Conservation (phyloP, 1,139 yeast genomes). For the Blastobotrys indianensis region DNA sequence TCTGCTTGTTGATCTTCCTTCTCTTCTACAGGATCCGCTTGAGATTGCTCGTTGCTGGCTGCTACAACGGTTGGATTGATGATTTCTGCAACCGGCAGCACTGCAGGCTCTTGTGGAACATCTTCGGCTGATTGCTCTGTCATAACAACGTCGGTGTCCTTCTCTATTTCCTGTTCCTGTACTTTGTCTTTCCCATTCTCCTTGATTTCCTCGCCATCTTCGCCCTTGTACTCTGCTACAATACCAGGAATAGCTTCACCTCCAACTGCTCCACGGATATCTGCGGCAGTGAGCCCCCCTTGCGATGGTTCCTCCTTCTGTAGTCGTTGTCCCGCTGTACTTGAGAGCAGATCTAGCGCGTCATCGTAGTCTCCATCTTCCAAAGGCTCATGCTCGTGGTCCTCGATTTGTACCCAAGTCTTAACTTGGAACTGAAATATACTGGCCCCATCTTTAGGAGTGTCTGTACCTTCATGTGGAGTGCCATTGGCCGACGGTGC, state of each 20-base stretch:
- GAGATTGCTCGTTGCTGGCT: background rate
- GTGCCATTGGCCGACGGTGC: background rate
- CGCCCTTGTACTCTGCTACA: constrained; percentile 21
- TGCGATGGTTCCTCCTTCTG: constrained; percentile 14
- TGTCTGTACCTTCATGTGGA: background rate
- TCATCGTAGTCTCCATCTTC: constrained; percentile 41
- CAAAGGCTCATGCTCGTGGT: constrained; percentile 26
- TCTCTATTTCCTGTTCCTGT: background rate
- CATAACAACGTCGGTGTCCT: background rate
- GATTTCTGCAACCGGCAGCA: constrained; percentile 3
- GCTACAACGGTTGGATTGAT: background rate
- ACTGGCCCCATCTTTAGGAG: constrained; percentile 2
- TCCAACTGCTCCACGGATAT: constrained; percentile 62
- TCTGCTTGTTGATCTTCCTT: constrained; percentile 3
- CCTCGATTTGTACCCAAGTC: constrained; percentile 39
- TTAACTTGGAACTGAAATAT: constrained; percentile 34
- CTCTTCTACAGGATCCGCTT: constrained; percentile 5
- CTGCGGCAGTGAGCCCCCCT: constrained; percentile 47
- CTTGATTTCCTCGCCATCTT: constrained; percentile 6
- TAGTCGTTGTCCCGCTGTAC: constrained; percentile 4
- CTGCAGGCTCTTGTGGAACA: constrained; percentile 5
- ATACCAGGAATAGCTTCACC: constrained; percentile 50
- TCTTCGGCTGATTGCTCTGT: constrained; percentile 2
- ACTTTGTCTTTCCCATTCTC: background rate
- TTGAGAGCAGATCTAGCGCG: constrained; percentile 30